phyloP scores from a whole-genome alignment of 2,329 filamentous ascomycete genomes.

The Microcera coccophila region DNA sequence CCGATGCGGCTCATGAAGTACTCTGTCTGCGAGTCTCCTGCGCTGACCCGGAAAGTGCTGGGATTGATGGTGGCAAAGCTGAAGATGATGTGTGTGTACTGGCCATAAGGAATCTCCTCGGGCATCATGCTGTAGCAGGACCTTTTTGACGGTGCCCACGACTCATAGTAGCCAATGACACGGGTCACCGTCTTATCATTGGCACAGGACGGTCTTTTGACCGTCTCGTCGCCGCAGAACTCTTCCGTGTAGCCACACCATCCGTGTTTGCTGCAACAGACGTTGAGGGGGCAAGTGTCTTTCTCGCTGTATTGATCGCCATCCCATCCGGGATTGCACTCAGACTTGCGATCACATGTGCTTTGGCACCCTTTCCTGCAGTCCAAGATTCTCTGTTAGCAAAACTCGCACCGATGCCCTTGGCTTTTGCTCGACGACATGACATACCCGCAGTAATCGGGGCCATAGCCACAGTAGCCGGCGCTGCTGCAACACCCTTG shows the following conservation, averaged over 20 bases:
- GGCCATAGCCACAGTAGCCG: no score
- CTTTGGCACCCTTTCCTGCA: no score
- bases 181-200: slow-evolving; percentile 5
- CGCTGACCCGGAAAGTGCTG: slow-evolving; percentile 12
- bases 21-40: slow-evolving; percentile 1
- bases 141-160: slow-evolving; percentile 14
- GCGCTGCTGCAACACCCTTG: no score
- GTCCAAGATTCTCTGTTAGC: no score
- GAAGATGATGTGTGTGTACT: slow-evolving; percentile 30
- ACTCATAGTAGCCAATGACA: slow-evolving; percentile 30
- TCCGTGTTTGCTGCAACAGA: not conserved
- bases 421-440: no score
- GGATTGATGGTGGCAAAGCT: slow-evolving; percentile 34
- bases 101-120: slow-evolving; percentile 19
- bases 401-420: no score
- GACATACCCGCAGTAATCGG: no score
- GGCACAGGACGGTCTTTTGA: not conserved
- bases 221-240: not conserved
- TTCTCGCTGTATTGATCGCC: no score
- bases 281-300: not conserved
- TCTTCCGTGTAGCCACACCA: not conserved
- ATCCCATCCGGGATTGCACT: no score
- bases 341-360: no score
- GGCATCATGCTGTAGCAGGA: slow-evolving; percentile 19
- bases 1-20: not conserved